Percentiles rank a stretch among this genome's conserved stretches.
These are phyloP conservation scores for Primulina tabacum DNA, from an alignment of 257 asterid species.

Conservation along the genomic window DNA sequence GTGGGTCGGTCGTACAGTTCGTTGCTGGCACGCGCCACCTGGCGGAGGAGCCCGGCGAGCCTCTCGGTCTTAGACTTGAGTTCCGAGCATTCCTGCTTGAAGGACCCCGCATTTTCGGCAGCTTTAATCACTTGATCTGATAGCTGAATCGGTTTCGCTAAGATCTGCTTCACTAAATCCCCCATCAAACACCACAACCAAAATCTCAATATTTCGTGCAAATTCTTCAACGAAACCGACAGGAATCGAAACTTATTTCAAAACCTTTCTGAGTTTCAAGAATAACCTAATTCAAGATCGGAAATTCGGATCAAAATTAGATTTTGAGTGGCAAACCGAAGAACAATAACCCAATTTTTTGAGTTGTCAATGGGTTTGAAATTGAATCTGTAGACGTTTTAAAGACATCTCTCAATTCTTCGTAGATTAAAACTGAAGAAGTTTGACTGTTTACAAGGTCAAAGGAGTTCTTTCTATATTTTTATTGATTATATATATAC, in stretches of 20 bases:
- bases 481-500: no score
- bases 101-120: constrained; percentile 57
- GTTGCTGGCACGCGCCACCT: constrained; percentile 75
- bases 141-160: constrained; percentile 64
- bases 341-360: no score
- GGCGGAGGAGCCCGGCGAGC: constrained; percentile 62
- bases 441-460: no score
- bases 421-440: no score
- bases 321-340: not conserved
- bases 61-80: constrained; percentile 64
- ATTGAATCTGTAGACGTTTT: no score
- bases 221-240: not conserved
- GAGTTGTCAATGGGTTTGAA: no score
- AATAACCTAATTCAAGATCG: not conserved
- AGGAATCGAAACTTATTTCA: not conserved
- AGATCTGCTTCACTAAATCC: constrained; percentile 63
- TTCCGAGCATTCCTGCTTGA: constrained; percentile 67
- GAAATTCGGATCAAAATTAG: not conserved
- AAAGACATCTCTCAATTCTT: no score
- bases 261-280: not conserved
- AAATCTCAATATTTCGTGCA: not conserved
- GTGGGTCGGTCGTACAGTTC: constrained; percentile 74
- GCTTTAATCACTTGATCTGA: constrained; percentile 59
- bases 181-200: constrained; percentile 37
- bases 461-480: no score